Base-by-base conservation (phyloP, 1,284 basidiomycete genomes). In the Cryptococcus sp. region DNA sequence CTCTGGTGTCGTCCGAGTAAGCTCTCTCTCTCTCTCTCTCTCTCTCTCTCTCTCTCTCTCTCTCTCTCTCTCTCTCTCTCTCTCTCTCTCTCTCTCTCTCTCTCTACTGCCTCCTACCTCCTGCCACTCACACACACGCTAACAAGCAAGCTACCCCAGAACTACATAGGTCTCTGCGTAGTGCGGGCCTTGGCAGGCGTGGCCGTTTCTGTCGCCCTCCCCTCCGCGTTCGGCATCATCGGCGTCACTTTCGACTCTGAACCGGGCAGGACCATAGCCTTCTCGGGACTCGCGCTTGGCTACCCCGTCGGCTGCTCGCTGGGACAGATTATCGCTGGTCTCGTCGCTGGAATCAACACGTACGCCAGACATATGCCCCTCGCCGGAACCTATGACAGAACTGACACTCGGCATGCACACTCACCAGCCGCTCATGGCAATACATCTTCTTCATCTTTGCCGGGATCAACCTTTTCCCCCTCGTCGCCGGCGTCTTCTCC, bases 351-450 rank as follows among this genome's bases (percentile, higher is more conserved):
- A 33, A 33, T 4, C 4, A 33, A 9, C 28, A 9, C 4, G 28
- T 33, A 9, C 4, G 28, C 28, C n/a, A n/a, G n/a, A n/a, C 85
- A 39, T 80, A 84, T 4, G 73, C 24, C 82, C n/a, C n/a, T n/a
- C n/a, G n/a, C n/a, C n/a, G n/a, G n/a, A n/a, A n/a, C n/a, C n/a
- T n/a, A n/a, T n/a, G n/a, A n/a, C n/a, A n/a, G n/a, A n/a, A n/a
- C n/a, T n/a, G n/a, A n/a, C n/a, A n/a, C n/a, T n/a, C n/a, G n/a
- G n/a, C n/a, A n/a, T n/a, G n/a, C n/a, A n/a, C n/a, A n/a, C n/a
- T 18, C 36, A 18, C 8, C 18, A 67, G 65, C 18, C 64, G 53
- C 21, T 49, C 54, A 18, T 75, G 72, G 72, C 55, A 63, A 55
- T 71, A 69, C 47, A 60, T 69, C 24, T 74, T 70, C 55, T 70